A percentile compares a stretch with the other conserved stretches of the same genome.
phyloP scores from a whole-genome alignment of 129 eudicot species.

The Flaveria sonorensis region DNA sequence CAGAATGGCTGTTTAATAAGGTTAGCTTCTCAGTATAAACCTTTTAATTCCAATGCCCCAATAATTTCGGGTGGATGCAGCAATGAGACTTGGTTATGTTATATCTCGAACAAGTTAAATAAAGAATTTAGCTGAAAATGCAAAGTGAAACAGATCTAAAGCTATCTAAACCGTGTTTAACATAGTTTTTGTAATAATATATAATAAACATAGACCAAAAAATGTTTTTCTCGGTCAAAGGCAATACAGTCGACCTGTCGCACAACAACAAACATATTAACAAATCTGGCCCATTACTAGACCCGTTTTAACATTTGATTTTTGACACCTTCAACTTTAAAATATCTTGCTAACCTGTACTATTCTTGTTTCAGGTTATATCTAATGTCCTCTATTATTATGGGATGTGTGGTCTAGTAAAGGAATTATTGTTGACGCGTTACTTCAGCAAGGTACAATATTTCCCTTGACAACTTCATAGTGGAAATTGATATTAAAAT shows the following conservation, averaged over 20 bases:
- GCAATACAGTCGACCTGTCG: neutral
- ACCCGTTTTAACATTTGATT: no score
- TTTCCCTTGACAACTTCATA: neutral
- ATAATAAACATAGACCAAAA: neutral
- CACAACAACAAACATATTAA: neutral
- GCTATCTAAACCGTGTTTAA: neutral
- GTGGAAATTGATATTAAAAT: neutral
- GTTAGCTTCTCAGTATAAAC: conserved; percentile 35
- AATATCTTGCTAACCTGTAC: conserved; percentile 1
- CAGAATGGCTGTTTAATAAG: conserved; percentile 92
- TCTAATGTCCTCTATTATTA: conserved; percentile 74
- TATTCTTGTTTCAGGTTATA: conserved; percentile 55
- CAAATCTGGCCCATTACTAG: neutral
- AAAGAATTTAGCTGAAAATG: neutral
- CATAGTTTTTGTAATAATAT: neutral
- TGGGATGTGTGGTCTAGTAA: conserved; percentile 85
- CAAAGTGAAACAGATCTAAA: neutral
- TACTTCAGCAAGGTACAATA: conserved; percentile 87
- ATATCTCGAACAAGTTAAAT: neutral
- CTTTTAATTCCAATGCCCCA: conserved; percentile 3
- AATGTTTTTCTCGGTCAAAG: neutral
- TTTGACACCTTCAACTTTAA: neutral
- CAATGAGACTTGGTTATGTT: neutral
- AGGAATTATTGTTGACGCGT: conserved; percentile 79
- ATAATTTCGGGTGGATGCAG: neutral